Base-by-base conservation (phyloP, 345 rosid species). In the Triadica sebifera region DNA sequence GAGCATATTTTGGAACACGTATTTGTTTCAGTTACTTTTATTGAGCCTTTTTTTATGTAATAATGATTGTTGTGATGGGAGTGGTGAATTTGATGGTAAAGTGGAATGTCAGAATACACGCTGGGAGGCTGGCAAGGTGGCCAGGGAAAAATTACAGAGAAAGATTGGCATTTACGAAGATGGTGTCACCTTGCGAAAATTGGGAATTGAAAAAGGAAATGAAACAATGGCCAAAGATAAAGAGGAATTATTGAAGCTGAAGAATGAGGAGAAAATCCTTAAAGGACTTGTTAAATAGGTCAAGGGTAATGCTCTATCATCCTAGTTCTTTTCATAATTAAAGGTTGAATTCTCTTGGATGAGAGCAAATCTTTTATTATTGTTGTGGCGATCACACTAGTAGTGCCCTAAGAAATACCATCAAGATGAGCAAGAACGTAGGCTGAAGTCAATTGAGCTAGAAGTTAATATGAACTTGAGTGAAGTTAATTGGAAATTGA, bases 71-170 rank as follows among this genome's bases (percentile, higher is more conserved):
- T 95, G 99, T 79, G 99, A 95, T 73, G 99, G 98, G 59, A 95
- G 94, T 82, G 99, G 91, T 24, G 99, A 95, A 80, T 91, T 93
- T 69, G 93, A 86, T 74, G 89, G 92, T 69, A 75, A 79, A 82
- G 84, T 86, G 59, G 83, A 87, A 67, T 95, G 99, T 77, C 72
- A 78, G 56, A 90, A 93, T 79, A 86, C 94, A 45, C 91, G 99
- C 82, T 90, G 91, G 98, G 92, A 95, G 81, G 94, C 93, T 74
- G 98, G 99, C 46, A 88, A 89, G 85, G 91, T 85, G 58, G 94
- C 98, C 79, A 73, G 88, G 67, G 85, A 88, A 43, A 91, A 81
- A 68, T 81, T 95, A 85, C 85, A 81, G 83, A 93, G 85, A 60
- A 91, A 86, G 65, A 93, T 91, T 61, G 85, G 85, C 69, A 87